Conservation (phyloP, 345 rosid species). For the Cardamine occulta region DNA sequence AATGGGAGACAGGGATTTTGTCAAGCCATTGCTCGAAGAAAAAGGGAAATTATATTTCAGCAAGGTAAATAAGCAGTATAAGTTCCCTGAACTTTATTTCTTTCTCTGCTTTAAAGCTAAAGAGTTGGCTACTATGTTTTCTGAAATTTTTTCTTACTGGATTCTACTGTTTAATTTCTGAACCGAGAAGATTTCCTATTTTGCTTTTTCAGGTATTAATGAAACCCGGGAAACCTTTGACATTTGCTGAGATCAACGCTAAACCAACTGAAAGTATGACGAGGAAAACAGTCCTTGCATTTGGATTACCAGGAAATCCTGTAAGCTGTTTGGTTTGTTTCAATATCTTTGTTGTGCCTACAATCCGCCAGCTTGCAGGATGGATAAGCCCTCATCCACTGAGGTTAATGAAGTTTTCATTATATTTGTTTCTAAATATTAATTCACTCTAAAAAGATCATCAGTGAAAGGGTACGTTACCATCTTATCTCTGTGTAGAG, state of each 20-base stretch:
- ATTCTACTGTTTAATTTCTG: slow-evolving; percentile 18
- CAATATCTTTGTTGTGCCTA: slow-evolving; percentile 82
- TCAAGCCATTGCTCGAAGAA: slow-evolving; percentile 80
- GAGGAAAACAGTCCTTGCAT: slow-evolving; percentile 68
- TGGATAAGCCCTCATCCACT: slow-evolving; percentile 73
- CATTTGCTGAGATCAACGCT: slow-evolving; percentile 71
- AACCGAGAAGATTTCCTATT: slow-evolving; percentile 10
- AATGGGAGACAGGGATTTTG: slow-evolving; percentile 96
- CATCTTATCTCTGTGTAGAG: slow-evolving; percentile 49
- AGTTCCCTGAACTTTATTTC: not conserved
- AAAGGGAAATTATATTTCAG: slow-evolving; percentile 71
- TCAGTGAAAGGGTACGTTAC: not conserved
- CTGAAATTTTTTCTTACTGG: not conserved
- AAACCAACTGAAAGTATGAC: slow-evolving; percentile 45
- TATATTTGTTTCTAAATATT: slow-evolving; percentile 2
- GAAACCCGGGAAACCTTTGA: slow-evolving; percentile 96
- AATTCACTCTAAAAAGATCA: not conserved
- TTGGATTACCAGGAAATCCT: slow-evolving; percentile 99
- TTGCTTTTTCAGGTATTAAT: slow-evolving; percentile 67
- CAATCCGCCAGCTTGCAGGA: slow-evolving; percentile 81
- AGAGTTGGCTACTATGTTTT: slow-evolving; percentile 8
- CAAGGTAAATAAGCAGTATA: slow-evolving; percentile 57
- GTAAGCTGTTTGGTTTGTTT: slow-evolving; percentile 94
- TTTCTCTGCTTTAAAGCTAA: slow-evolving; percentile 9
- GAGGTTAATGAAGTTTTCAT: slow-evolving; percentile 59